phyloP scores from a whole-genome alignment of 768 basidiomycete genomes.

The Boletellus ananiceps region DNA sequence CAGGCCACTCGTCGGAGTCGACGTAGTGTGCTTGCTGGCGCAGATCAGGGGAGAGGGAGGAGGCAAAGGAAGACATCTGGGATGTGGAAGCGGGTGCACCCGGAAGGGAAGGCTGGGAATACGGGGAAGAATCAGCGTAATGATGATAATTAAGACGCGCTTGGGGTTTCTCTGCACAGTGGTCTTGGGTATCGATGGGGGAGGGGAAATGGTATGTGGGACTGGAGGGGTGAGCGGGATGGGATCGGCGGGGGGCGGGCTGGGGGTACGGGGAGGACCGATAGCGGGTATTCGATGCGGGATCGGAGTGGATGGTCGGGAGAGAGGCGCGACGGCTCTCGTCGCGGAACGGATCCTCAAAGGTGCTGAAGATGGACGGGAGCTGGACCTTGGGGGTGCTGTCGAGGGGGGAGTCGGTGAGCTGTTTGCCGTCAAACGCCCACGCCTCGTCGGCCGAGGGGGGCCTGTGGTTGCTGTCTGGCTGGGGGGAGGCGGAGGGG shows the following conservation, averaged over 20 bases:
- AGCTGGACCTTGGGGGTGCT: constrained; percentile 55
- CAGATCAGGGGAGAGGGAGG: constrained; percentile 45
- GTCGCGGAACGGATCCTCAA: constrained; percentile 53
- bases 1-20: constrained; percentile 56
- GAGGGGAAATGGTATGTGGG: constrained; percentile 56
- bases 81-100: constrained; percentile 50
- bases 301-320: constrained; percentile 53
- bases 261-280: constrained; percentile 57
- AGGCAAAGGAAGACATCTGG: constrained; percentile 46
- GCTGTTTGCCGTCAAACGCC: constrained; percentile 36
- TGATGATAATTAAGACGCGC: constrained; percentile 36
- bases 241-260: constrained; percentile 43
- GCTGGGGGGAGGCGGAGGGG: constrained; percentile 46
- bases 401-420: constrained; percentile 39
- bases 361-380: constrained; percentile 68
- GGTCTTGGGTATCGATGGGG: constrained; percentile 36
- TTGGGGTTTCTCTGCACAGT: constrained; percentile 33
- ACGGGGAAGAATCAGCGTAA: constrained; percentile 44
- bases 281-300: constrained; percentile 37
- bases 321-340: constrained; percentile 62
- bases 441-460: constrained; percentile 31
- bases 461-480: constrained; percentile 38
- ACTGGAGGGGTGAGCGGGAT: constrained; percentile 37
- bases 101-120: constrained; percentile 47
- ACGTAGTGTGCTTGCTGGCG: constrained; percentile 39